Evolutionary conservation across 495 filamentous ascomycete species (phyloP), one percentile per base, ranked within the genome.

Genomic region (Podospora australis): DNA sequence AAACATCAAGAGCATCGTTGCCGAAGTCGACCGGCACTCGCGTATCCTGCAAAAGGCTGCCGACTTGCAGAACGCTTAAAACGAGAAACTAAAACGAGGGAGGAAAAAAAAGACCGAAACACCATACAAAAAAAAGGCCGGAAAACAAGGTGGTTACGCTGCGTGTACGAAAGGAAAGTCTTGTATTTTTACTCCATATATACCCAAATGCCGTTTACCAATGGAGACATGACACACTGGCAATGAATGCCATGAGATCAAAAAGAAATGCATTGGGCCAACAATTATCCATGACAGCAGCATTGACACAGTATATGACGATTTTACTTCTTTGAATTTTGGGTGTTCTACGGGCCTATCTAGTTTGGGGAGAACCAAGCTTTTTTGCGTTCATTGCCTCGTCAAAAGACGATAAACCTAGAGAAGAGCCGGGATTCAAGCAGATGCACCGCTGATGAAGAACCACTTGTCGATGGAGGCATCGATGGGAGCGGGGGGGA

Each of bases 391-490:
- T 36, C 19, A 10, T 8, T 6, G 3, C 39, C 17, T 20, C 13
- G 6, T 41, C 17, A 21, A 43, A 24, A 30, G 22, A 45, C 44
- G 26, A 26, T 14, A 8, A n/a, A 26, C 3, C 11, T 13, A 14
- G 13, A 17, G 26, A 1, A 34, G 8, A 20, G 20, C 6, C n/a
- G 1, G 22, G 11, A 20, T 32, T 47, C 90, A 95, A 46, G 86
- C 80, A 58, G 92, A 87, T 67, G 92, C 92, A 67, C 92, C 92
- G 66, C 91, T 96, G 73, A 99, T 99, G 80, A 96, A 99, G 83
- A 99, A 99, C 92, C 94, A 99, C 80, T 99, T 99, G 81, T 99
- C 92, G 64, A 96, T 95, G 74, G 83, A 92, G 59, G 84, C 81
- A 66, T 99, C 92, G 57, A 97, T 95, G 50, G 90, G 87, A 46